A percentile compares a stretch with the other conserved stretches of the same genome.
These are phyloP conservation scores for Chlorella sp. DNA, from an alignment of 139 green algal genomes.

Conservation along the genomic window DNA sequence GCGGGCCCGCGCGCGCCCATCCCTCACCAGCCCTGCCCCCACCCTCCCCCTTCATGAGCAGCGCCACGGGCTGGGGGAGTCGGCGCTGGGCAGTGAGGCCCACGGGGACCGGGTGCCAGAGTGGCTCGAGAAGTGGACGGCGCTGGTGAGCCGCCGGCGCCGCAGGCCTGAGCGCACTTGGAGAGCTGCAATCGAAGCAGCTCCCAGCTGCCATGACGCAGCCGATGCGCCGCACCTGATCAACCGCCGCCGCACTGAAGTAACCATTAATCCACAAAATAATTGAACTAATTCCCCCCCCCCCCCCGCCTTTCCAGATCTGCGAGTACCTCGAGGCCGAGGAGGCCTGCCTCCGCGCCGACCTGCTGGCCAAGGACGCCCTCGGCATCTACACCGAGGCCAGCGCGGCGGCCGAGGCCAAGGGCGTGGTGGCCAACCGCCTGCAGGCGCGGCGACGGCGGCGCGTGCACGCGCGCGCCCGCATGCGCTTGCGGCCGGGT, in stretches of 20 bases:
- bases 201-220: no score
- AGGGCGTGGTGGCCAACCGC: constrained; percentile 64
- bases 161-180: no score
- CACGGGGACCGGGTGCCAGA: constrained; percentile 41
- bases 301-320: constrained; percentile 20
- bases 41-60: constrained; percentile 1
- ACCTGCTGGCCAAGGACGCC: constrained; percentile 56
- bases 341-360: constrained; percentile 56
- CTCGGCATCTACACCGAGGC: constrained; percentile 46
- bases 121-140: constrained; percentile 89
- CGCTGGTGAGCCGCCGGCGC: constrained; percentile 56
- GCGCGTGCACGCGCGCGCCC: no score
- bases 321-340: constrained; percentile 79
- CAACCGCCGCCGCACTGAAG: no score
- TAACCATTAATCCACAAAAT: no score
- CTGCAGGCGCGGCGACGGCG: no score
- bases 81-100: constrained; percentile 42
- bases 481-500: no score
- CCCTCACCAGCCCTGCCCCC: background rate
- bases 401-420: constrained; percentile 37
- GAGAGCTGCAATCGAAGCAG: no score
- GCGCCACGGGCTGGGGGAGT: constrained; percentile 46
- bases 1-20: background rate
- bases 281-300: no score
- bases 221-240: no score